Evolutionary conservation across 2,329 filamentous ascomycete genomes (phyloP), one percentile per base, ranked within the genome.

Genomic region (Graphilbum sp.): DNA sequence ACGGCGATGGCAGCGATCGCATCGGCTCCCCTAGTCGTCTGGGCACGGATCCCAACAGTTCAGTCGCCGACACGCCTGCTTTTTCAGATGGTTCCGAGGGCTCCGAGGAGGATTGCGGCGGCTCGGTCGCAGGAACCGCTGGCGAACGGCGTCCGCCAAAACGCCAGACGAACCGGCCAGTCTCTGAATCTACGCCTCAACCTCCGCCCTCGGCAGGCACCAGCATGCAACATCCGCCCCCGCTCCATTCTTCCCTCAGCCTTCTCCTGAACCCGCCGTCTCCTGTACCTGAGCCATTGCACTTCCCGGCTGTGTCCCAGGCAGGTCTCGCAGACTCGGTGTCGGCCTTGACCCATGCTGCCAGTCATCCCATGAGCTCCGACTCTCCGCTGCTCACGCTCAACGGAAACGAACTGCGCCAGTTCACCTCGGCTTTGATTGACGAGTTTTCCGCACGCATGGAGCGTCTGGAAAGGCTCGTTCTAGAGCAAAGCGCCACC

Each of bases 401-500:
- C 30, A 49, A 50, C 36, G 56, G 54, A 15, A 58, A 43, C 30
- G 41, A 47, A 16, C 41, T 47, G 16, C 45, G 43, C 11, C 43
- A 45, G 36, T 41, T 43, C 12, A 42, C 41, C 3, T 41, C 45
- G 0, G 34, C 40, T 3, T 34, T 53, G n/a, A 46, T 70, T 8
- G 64, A 71, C 38, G 64, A 71, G 33, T 56, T 71, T 27, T 55
- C 61, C 2, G 46, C 57, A 36, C 59, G 69, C 20, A 60, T 73
- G 49, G 67, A 72, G 39, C 61, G 66, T 9, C 53, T 73, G n/a
- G 69, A 73, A 46, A 66, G 58, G 42, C 58, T 66, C 2, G 50
- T 70, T 6, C 52, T 63, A 29, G 56, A 57, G 25, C 60, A 60
- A 39, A 60, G 55, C 37, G 36, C 39, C 8, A 36, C 41, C 1